Percentiles rank a stretch among this genome's conserved stretches.
phyloP scores from a whole-genome alignment of 306 rosid species.

The Castanea sativa region DNA sequence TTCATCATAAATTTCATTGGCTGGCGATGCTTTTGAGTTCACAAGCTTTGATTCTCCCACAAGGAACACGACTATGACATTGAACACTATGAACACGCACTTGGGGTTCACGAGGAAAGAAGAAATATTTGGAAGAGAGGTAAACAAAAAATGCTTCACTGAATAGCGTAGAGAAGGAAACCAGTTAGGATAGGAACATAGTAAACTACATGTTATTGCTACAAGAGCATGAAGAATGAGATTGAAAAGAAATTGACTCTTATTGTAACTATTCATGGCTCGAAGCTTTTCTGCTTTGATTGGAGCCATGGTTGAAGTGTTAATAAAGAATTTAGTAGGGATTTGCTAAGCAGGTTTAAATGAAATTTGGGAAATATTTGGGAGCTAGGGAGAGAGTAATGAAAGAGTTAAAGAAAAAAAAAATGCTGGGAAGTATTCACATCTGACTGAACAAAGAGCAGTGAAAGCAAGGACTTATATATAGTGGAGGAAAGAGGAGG shows the following conservation, averaged over 20 bases:
- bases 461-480: constrained; percentile 20
- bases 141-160: constrained; percentile 7
- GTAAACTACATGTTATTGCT: constrained; percentile 28
- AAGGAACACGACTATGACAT: constrained; percentile 38
- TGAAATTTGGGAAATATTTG: not conserved
- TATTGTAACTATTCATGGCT: constrained; percentile 27
- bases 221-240: constrained; percentile 25
- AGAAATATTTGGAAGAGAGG: constrained; percentile 28
- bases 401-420: not conserved
- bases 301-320: constrained; percentile 20
- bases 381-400: not conserved
- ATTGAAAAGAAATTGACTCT: constrained; percentile 19
- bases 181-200: constrained; percentile 27
- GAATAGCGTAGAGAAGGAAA: constrained; percentile 26
- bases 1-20: constrained; percentile 17
- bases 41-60: constrained; percentile 39
- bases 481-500: not conserved
- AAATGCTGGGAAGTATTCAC: constrained; percentile 3
- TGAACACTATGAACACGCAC: constrained; percentile 39
- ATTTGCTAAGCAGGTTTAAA: constrained; percentile 2
- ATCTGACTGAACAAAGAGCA: constrained; percentile 31
- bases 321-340: not conserved
- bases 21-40: constrained; percentile 9
- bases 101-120: constrained; percentile 29
- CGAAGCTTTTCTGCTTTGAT: constrained; percentile 18